Percentiles rank a stretch among this genome's conserved stretches.
Evolutionary conservation across 371 early-diverging fungal species (phyloP).

Genomic region (Funneliformis caledonium): DNA sequence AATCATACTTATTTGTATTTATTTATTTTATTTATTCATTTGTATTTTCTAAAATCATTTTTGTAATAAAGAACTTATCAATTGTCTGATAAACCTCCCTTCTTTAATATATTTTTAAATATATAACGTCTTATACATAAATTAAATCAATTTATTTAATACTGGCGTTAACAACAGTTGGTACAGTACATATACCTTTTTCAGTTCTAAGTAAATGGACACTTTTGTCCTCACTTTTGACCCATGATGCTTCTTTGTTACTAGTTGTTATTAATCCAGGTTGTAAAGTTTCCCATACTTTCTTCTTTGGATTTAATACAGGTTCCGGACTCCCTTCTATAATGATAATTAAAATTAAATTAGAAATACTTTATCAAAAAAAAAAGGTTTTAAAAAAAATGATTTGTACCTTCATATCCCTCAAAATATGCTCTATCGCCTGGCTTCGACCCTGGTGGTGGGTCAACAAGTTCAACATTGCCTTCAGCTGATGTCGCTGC

Average conservation of each 20-base stretch:
- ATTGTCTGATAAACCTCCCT: too few species aligned
- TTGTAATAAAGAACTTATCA: neutral
- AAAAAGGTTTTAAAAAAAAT: neutral
- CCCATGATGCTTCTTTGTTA: constrained; percentile 78
- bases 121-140: neutral
- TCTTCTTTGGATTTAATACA: constrained; percentile 95
- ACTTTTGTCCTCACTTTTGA: constrained; percentile 62
- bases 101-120: neutral
- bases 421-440: constrained; percentile 93
- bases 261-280: constrained; percentile 88
- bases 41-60: neutral
- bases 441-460: constrained; percentile 84
- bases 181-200: constrained; percentile 58
- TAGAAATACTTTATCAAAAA: neutral
- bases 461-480: constrained; percentile 89
- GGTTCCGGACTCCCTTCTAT: constrained; percentile 78
- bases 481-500: constrained; percentile 88
- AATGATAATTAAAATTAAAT: neutral
- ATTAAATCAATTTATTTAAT: constrained; percentile 65
- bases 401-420: constrained; percentile 70
- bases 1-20: neutral
- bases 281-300: constrained; percentile 95
- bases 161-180: constrained; percentile 70
- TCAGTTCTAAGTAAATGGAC: constrained; percentile 66
- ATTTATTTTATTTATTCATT: neutral